These are phyloP conservation scores for Whalleya microplaca DNA, from an alignment of 2,329 filamentous ascomycete genomes.

Conservation along the genomic window DNA sequence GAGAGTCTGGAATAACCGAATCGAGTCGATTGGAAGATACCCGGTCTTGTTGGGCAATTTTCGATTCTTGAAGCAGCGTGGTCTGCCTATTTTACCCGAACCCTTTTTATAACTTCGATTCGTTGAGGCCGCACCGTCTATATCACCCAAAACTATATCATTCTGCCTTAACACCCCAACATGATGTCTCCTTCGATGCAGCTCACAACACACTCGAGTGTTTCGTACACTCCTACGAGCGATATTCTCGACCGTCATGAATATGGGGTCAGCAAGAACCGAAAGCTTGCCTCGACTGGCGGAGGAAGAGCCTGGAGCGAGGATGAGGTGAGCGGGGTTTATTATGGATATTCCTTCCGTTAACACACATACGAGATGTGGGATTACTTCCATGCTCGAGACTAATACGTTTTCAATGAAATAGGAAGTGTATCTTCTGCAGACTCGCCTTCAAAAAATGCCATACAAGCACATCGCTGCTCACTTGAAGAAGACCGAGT, in stretches of 20 bases:
- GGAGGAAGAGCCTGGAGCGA: conserved; percentile 84
- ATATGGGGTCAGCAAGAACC: conserved; percentile 65
- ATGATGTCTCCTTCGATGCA: conserved; percentile 57
- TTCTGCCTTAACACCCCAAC: conserved; percentile 16
- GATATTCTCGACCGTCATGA: conserved; percentile 62
- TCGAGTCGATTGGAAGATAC: conserved; percentile 18
- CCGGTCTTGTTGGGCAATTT: conserved; percentile 26
- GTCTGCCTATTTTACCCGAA: conserved; percentile 41
- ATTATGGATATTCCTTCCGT: background rate
- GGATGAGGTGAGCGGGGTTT: conserved; percentile 67
- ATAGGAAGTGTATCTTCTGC: conserved; percentile 81
- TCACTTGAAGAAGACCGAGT: conserved; percentile 84
- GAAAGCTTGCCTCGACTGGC: conserved; percentile 71
- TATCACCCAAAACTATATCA: conserved; percentile 5
- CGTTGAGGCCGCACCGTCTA: conserved; percentile 40
- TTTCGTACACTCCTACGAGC: conserved; percentile 54
- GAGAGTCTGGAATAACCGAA: conserved; percentile 20
- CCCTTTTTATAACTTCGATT: conserved; percentile 37
- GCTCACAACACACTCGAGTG: conserved; percentile 45
- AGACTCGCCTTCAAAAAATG: conserved; percentile 85
- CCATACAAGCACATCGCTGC: conserved; percentile 89
- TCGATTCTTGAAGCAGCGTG: conserved; percentile 51
- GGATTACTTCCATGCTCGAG: background rate
- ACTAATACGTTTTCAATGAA: conserved; percentile 16
- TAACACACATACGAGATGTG: conserved; percentile 2